phyloP scores from a whole-genome alignment of 257 asterid genomes.

The Verbascum thapsus region DNA sequence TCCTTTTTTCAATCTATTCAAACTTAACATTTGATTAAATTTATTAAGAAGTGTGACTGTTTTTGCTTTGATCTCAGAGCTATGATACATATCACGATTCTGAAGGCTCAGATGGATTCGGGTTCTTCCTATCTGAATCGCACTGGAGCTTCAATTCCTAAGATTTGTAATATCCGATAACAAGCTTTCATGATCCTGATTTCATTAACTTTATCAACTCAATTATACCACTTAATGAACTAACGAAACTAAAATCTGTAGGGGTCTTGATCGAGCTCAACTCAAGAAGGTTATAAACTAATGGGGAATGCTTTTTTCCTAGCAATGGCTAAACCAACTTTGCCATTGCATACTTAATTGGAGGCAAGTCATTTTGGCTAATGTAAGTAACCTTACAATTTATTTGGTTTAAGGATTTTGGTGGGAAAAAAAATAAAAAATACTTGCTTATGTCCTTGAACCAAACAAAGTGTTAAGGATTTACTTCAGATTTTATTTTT shows the following conservation, averaged over 20 bases:
- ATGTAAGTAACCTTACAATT: slow-evolving; percentile 28
- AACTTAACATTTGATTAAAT: background rate
- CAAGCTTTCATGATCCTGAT: too few species aligned
- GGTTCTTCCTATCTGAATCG: slow-evolving; percentile 26
- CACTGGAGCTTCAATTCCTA: slow-evolving; percentile 24
- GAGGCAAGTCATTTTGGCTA: slow-evolving; percentile 57
- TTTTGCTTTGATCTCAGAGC: slow-evolving; percentile 32
- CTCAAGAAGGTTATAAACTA: slow-evolving; percentile 9
- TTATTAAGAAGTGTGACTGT: background rate
- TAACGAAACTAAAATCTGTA: slow-evolving; percentile 12
- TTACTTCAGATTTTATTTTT: too few species aligned
- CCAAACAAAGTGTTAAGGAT: too few species aligned
- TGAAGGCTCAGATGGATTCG: slow-evolving; percentile 30
- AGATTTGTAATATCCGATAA: too few species aligned
- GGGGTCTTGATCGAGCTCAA: slow-evolving; percentile 32
- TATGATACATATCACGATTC: slow-evolving; percentile 22
- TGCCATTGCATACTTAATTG: slow-evolving; percentile 27
- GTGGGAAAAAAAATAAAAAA: too few species aligned
- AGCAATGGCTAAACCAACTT: slow-evolving; percentile 30
- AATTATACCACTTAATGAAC: background rate
- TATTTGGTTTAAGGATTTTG: slow-evolving; percentile 12
- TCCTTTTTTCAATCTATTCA: background rate
- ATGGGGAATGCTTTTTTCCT: slow-evolving; percentile 15
- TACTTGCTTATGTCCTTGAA: slow-evolving; percentile 13
- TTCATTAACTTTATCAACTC: background rate